Base-by-base conservation (phyloP, 2,329 filamentous ascomycete genomes). In the Cladosporium cucumerinum region DNA sequence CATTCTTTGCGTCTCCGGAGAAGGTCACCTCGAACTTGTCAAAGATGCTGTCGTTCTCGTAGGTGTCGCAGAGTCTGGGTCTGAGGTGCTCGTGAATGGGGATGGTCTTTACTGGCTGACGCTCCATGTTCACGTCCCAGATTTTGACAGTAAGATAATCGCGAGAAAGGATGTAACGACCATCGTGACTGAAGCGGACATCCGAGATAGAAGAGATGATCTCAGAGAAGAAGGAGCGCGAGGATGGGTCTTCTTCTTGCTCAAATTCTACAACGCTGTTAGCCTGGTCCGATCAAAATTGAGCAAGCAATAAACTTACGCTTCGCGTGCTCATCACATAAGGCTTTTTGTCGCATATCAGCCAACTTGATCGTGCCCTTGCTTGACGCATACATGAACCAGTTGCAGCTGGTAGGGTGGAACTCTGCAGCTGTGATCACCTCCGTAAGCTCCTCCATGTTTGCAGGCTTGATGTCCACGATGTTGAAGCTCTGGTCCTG, bases 401-500 rank as follows among this genome's bases (percentile, higher is more conserved):
- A 97, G 80, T 99, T 98, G 85, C 95, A 99, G 83, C 93, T 97
- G 74, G 89, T 84, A 6, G 95, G 95, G 76, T 99, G 95, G 75
- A 99, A 99, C 76, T 99, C 95, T 62, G 95, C 95, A 49, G 95
- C 95, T 14, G 95, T 99, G 76, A 99, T 98, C 72, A 99, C 95
- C 79, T 99, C 95, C 0, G 95, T 99, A 69, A 99, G 84, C 82
- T 99, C 95, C 80, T 99, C 95, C 95, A 99, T 99, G 78, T 99
- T 99, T 48, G 95, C 95, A 10, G 95, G 95, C 80, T 99, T 99
- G 84, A 99, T 99, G 78, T 99, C 95, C 68, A 99, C 95, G 76
- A 99, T 99, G 81, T 99, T 99, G 86, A 99, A 99, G 82, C 95
- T 98, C 81, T 98, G 94, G 73, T 98, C 94, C 78, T 99, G 95